Evolutionary conservation across 2,329 filamentous ascomycete genomes (phyloP).

Genomic region (Aspergillus udagawae): DNA sequence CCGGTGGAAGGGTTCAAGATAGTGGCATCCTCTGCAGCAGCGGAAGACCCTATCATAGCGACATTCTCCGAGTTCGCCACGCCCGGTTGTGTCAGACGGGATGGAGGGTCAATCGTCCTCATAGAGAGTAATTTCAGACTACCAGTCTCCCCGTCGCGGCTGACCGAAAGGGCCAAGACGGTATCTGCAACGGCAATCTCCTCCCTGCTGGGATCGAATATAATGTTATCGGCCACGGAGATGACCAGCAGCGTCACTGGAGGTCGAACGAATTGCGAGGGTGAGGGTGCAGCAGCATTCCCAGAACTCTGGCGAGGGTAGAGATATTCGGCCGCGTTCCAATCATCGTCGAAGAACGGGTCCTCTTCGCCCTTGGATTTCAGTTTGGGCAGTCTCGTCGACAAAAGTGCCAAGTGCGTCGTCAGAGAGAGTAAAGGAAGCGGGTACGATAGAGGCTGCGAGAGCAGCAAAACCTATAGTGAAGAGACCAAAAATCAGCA

Average conservation of each 20-base stretch:
- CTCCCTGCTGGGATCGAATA: slow-evolving; percentile 88
- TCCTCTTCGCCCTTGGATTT: slow-evolving; percentile 92
- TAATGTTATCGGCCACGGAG: slow-evolving; percentile 77
- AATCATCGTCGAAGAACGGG: slow-evolving; percentile 96
- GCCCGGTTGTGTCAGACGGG: slow-evolving; percentile 66
- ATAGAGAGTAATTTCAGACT: slow-evolving; percentile 63
- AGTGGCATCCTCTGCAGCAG: slow-evolving; percentile 39
- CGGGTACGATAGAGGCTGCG: slow-evolving; percentile 87
- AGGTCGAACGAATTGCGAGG: slow-evolving; percentile 52
- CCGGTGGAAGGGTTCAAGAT: slow-evolving; percentile 49
- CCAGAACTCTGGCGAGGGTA: slow-evolving; percentile 54
- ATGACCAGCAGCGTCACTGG: slow-evolving; percentile 89
- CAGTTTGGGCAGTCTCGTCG: slow-evolving; percentile 76
- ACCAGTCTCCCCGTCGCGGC: slow-evolving; percentile 33
- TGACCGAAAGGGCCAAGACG: slow-evolving; percentile 79
- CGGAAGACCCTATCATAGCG: slow-evolving; percentile 43
- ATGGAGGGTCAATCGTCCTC: slow-evolving; percentile 70
- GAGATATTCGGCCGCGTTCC: slow-evolving; percentile 73
- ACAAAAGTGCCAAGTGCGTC: slow-evolving; percentile 86
- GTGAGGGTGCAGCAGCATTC: slow-evolving; percentile 15
- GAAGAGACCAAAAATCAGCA: slow-evolving; percentile 4
- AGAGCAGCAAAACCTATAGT: slow-evolving; percentile 78
- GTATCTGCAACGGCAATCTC: slow-evolving; percentile 91
- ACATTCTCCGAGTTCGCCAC: slow-evolving; percentile 62
- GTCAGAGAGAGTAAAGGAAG: slow-evolving; percentile 89